Evolutionary conservation across 345 rosid species (phyloP), one percentile per base, ranked within the genome.

Genomic region (Gynandropsis gynandra): DNA sequence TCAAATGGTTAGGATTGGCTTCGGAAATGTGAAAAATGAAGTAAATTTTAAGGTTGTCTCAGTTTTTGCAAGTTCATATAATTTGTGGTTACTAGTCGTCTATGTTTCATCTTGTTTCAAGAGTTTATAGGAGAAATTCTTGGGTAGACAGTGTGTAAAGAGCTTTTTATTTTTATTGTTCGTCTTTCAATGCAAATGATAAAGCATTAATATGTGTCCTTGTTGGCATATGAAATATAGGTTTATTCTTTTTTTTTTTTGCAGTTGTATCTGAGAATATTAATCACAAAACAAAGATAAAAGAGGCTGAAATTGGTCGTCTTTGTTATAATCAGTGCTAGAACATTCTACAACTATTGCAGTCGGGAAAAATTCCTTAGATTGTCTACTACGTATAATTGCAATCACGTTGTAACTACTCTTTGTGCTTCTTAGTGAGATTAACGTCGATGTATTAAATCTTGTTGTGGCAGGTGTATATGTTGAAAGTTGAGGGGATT

Each of bases 401-500:
- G 38, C 45, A 45, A 31, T 4, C 34, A 58, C 50, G 16, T 58
- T n/a, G n/a, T 11, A 8, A 24, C 29, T 24, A 24, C 29, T 24
- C 29, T 5, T 11, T 42, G 45, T 18, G 45, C 11, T 13, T 37
- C 19, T 11, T 8, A 0, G 4, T 10, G 19, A 36, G 38, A 29
- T 43, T 54, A 27, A 44, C 42, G 49, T 42, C 2, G 24, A 35
- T 42, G 19, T 41, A 15, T 10, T 41, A 17, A 12, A 3, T 36
- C 9, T 46, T 65, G 53, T 36, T 64, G 52, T 61, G 47, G 9
- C 72, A 86, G 95, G 90, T 86, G 6, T 90, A 81, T 72, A 71
- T 76, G 76, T 57, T 86, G 69, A 90, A 90, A 76, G 95, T 87
- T 10, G 96, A 87, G 63, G 96, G 98, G 47, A 84, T 90, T 70